These are phyloP conservation scores for Pouteria campechiana DNA, from an alignment of 179 eudicot species.

Conservation along the genomic window DNA sequence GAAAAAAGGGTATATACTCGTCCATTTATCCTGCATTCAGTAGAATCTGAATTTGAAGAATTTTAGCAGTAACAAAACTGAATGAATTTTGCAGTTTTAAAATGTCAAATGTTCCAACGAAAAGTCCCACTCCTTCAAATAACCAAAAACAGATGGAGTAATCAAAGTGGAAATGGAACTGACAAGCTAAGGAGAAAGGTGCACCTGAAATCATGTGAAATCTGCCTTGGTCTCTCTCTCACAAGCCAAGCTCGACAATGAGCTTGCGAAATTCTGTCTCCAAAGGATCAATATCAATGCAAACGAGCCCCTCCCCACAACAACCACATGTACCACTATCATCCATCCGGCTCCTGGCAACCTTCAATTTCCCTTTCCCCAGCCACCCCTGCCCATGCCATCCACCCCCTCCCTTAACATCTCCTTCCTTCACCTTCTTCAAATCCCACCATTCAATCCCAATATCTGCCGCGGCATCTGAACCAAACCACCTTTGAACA, in stretches of 20 bases:
- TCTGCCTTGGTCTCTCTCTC: constrained; percentile 42
- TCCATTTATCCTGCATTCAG: no score
- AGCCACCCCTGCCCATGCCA: constrained; percentile 99
- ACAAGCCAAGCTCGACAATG: constrained; percentile 54
- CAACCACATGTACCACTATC: constrained; percentile 50
- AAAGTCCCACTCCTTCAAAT: no score
- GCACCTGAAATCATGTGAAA: constrained; percentile 67
- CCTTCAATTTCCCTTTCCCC: constrained; percentile 77
- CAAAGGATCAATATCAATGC: constrained; percentile 84
- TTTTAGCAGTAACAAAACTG: no score
- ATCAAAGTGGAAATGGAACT: no score
- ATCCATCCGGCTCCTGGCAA: constrained; percentile 51
- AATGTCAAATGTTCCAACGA: no score
- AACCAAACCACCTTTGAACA: constrained; percentile 48
- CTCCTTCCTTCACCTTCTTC: constrained; percentile 55
- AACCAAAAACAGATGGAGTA: no score
- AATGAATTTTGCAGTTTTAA: no score
- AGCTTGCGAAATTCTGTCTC: constrained; percentile 69
- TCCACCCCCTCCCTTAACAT: constrained; percentile 78
- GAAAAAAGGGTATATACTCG: no score
- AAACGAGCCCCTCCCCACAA: constrained; percentile 77
- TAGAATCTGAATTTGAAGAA: no score
- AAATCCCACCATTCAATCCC: constrained; percentile 68
- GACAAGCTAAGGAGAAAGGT: no score
- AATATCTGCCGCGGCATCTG: constrained; percentile 28